Conservation (phyloP, 2,329 filamentous ascomycete genomes). For the Truncatella angustata region DNA sequence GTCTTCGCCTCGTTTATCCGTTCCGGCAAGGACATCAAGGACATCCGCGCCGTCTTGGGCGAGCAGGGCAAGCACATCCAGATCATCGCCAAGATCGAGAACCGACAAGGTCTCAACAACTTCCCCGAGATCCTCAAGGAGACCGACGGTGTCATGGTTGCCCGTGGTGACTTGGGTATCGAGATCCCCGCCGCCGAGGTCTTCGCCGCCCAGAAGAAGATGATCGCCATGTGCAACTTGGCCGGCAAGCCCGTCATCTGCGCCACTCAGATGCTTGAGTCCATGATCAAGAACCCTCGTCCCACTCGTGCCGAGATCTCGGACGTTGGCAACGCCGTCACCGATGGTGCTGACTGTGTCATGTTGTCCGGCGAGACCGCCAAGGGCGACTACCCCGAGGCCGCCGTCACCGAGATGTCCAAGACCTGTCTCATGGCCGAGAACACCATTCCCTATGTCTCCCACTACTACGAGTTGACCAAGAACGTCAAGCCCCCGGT, state of each 20-base stretch:
- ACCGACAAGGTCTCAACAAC: conserved; percentile 99
- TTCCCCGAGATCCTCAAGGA: conserved; percentile 94
- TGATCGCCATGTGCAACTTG: conserved; percentile 99
- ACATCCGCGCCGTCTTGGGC: conserved; percentile 89
- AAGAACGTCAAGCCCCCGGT: conserved; percentile 80
- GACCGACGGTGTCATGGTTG: conserved; percentile 99
- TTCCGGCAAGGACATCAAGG: conserved; percentile 82
- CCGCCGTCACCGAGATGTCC: conserved; percentile 97
- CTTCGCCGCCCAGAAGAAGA: conserved; percentile 99
- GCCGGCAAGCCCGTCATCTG: conserved; percentile 98
- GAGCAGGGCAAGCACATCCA: conserved; percentile 93
- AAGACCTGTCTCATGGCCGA: conserved; percentile 95
- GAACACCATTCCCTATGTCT: conserved; percentile 95
- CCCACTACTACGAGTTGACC: conserved; percentile 93
- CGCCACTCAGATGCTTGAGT: conserved; percentile 99
- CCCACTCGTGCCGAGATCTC: conserved; percentile 98
- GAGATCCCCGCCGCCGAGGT: conserved; percentile 98
- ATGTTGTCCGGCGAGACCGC: conserved; percentile 99
- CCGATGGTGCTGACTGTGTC: conserved; percentile 97
- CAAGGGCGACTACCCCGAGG: conserved; percentile 91
- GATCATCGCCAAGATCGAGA: conserved; percentile 99
- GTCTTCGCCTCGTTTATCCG: conserved; percentile 98
- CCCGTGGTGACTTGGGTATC: conserved; percentile 96
- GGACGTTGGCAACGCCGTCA: conserved; percentile 96
- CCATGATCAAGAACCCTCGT: conserved; percentile 99